These are phyloP conservation scores for Dictyostelium purpureum DNA, from an alignment of 78 protist species.

Conservation along the genomic window DNA sequence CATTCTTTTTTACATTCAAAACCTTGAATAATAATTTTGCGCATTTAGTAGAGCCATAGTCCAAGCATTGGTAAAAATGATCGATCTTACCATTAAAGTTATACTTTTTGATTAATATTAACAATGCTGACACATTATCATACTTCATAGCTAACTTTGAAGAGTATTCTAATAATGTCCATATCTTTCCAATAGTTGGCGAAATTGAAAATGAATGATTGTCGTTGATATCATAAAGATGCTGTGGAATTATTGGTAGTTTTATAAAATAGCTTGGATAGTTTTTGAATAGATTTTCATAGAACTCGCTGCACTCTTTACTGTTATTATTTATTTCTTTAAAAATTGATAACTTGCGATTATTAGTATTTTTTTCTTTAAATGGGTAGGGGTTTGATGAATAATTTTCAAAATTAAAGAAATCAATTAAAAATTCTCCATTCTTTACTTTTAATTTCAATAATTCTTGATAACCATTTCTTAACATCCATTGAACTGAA, in stretches of 20 bases:
- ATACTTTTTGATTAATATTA: not conserved
- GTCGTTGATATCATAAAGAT: not conserved
- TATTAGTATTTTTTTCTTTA: not conserved
- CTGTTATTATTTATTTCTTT: too few relatives aligned
- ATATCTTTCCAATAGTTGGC: not conserved
- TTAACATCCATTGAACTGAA: not conserved
- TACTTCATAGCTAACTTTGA: not conserved
- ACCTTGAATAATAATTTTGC: not conserved
- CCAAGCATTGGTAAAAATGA: not conserved
- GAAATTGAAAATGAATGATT: not conserved
- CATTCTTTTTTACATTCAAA: not conserved
- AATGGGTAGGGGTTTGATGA: too few relatives aligned
- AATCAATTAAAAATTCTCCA: not conserved
- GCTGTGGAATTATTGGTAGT: not conserved
- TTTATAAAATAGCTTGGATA: not conserved
- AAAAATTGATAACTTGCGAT: not conserved
- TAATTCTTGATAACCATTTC: not conserved
- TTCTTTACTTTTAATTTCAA: not conserved
- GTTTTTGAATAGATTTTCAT: not conserved
- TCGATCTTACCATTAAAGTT: not conserved
- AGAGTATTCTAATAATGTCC: not conserved
- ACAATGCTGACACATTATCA: not conserved
- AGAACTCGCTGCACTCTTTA: not conserved
- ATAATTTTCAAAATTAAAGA: not conserved
- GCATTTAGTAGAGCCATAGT: not conserved